phyloP scores from a whole-genome alignment of 2,329 filamentous ascomycete species.

The Xylariaceae sp. region DNA sequence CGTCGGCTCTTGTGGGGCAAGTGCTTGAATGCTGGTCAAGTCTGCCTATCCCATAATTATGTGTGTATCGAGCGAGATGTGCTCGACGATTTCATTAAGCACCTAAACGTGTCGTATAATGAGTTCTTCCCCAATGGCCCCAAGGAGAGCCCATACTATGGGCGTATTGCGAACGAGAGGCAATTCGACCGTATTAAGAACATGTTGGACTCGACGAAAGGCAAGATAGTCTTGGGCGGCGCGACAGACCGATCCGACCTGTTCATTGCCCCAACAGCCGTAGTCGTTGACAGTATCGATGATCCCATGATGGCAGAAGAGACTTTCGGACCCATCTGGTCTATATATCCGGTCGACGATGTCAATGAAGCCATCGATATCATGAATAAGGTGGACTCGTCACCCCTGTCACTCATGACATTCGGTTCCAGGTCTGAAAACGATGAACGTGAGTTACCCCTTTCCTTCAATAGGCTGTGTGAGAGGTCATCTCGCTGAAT shows the following conservation, averaged over 20 bases:
- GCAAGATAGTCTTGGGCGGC: slow-evolving; percentile 84
- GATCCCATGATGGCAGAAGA: slow-evolving; percentile 80
- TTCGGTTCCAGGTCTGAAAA: slow-evolving; percentile 81
- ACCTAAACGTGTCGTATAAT: slow-evolving; percentile 66
- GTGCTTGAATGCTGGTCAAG: slow-evolving; percentile 78
- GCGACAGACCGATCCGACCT: slow-evolving; percentile 72
- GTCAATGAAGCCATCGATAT: slow-evolving; percentile 83
- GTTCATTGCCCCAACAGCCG: slow-evolving; percentile 89
- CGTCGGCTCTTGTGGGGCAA: slow-evolving; percentile 87
- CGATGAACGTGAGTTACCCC: slow-evolving; percentile 56
- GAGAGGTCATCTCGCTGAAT: neutral
- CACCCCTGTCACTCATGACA: slow-evolving; percentile 76
- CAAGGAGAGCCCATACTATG: slow-evolving; percentile 71
- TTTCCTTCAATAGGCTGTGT: slow-evolving; percentile 9
- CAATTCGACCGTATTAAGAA: slow-evolving; percentile 81
- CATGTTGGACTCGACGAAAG: slow-evolving; percentile 80
- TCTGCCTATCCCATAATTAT: slow-evolving; percentile 93
- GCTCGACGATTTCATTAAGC: slow-evolving; percentile 65
- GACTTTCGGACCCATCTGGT: slow-evolving; percentile 89
- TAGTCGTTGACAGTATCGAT: slow-evolving; percentile 70
- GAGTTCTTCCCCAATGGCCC: slow-evolving; percentile 83
- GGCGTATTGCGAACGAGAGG: slow-evolving; percentile 72
- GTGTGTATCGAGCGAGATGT: slow-evolving; percentile 75
- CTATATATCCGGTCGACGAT: slow-evolving; percentile 70
- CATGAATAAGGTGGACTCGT: slow-evolving; percentile 75